Percentiles rank a stretch among this genome's conserved stretches.
Conservation (phyloP, 2,329 filamentous ascomycete genomes). For the Cladosporium cucumerinum region DNA sequence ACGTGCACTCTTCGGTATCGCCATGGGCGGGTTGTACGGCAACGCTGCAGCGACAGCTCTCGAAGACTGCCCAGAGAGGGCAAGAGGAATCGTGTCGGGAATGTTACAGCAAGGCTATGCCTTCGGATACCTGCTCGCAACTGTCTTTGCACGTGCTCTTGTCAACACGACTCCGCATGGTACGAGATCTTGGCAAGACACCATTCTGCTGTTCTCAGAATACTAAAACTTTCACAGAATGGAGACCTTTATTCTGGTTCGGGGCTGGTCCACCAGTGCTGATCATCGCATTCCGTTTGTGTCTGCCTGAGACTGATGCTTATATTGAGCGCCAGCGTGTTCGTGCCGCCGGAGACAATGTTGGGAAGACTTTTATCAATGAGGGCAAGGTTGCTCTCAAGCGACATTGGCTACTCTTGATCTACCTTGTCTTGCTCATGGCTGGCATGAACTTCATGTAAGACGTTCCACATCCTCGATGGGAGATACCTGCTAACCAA, state of each 20-base stretch:
- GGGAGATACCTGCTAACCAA: constrained; percentile 13
- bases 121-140: constrained; percentile 59
- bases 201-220: not conserved
- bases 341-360: constrained; percentile 57
- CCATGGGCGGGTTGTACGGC: constrained; percentile 62
- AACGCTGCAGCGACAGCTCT: constrained; percentile 61
- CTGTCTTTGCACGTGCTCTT: constrained; percentile 50
- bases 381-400: constrained; percentile 77
- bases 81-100: constrained; percentile 59
- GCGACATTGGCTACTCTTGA: constrained; percentile 74
- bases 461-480: not conserved
- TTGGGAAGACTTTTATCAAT: constrained; percentile 65
- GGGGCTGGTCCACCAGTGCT: constrained; percentile 75
- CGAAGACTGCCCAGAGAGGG: constrained; percentile 58
- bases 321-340: constrained; percentile 66
- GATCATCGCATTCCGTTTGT: constrained; percentile 74
- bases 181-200: not conserved
- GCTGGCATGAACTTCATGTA: constrained; percentile 87
- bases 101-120: constrained; percentile 63
- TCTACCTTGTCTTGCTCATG: constrained; percentile 83
- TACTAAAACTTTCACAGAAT: constrained; percentile 36
- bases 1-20: constrained; percentile 60
- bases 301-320: constrained; percentile 73
- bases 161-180: constrained; percentile 73
- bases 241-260: constrained; percentile 89